phyloP scores from a whole-genome alignment of 306 rosid species.

The Acacia acuminata region DNA sequence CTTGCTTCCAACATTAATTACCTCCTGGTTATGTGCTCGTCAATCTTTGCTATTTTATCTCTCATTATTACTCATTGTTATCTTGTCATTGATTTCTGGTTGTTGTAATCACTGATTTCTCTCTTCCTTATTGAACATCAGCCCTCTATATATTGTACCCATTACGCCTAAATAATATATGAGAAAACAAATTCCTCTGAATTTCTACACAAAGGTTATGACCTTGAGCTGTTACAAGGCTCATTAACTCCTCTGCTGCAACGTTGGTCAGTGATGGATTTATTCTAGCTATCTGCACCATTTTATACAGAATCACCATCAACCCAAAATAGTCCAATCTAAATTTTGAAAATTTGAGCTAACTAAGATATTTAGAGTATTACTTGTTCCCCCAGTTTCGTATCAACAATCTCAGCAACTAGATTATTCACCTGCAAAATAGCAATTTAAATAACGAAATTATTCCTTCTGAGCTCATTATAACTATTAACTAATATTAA shows the following conservation, averaged over 20 bases:
- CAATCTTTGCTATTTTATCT: too few species aligned
- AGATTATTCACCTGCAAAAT: conserved; percentile 82
- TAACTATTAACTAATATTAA: neutral
- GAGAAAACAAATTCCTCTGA: too few species aligned
- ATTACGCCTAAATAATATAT: too few species aligned
- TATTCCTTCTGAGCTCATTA: conserved; percentile 8
- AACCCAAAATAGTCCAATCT: conserved; percentile 3
- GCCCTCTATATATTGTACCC: too few species aligned
- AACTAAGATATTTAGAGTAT: conserved; percentile 30
- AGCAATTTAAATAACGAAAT: conserved; percentile 18
- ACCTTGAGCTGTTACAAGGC: conserved; percentile 99
- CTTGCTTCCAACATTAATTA: too few species aligned
- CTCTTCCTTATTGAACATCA: too few species aligned
- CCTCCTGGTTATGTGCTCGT: too few species aligned
- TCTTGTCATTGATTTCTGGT: too few species aligned
- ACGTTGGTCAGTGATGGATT: conserved; percentile 83
- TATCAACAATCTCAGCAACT: conserved; percentile 88
- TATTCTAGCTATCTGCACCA: conserved; percentile 69
- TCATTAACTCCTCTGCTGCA: conserved; percentile 93
- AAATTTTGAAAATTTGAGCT: conserved; percentile 25
- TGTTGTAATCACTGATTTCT: too few species aligned
- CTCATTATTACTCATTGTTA: too few species aligned
- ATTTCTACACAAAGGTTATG: conserved; percentile 3
- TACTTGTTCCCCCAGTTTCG: conserved; percentile 94
- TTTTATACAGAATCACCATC: conserved; percentile 22